Evolutionary conservation across 345 rosid species (phyloP).

Genomic region (Microthlaspi erraticum): DNA sequence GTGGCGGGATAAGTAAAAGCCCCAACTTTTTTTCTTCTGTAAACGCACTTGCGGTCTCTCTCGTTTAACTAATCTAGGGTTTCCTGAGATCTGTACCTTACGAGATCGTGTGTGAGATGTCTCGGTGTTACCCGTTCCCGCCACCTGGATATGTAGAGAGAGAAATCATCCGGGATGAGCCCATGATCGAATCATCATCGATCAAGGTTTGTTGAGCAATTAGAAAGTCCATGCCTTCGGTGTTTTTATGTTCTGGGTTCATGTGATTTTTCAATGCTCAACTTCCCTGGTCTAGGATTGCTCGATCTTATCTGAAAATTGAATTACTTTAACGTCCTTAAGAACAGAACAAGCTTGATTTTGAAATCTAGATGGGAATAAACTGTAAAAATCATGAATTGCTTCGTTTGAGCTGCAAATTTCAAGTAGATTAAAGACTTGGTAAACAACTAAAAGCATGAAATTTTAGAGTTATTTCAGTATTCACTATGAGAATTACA

Average conservation of each 20-base stretch:
- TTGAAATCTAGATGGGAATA: background rate
- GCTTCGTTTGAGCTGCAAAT: background rate
- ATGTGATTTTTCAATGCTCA: constrained; percentile 48
- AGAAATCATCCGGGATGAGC: constrained; percentile 44
- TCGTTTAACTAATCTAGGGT: constrained; percentile 35
- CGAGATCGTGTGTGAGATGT: constrained; percentile 41
- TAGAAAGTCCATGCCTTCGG: constrained; percentile 28
- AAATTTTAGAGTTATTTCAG: too few relatives aligned
- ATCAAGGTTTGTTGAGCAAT: constrained; percentile 73
- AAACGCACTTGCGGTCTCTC: constrained; percentile 14
- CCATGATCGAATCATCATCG: constrained; percentile 47
- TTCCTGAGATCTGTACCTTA: constrained; percentile 14
- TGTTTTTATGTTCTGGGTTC: constrained; percentile 33
- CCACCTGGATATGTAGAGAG: constrained; percentile 51
- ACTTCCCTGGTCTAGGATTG: constrained; percentile 23
- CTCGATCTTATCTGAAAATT: background rate
- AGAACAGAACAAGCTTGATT: background rate
- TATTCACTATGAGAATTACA: too few relatives aligned
- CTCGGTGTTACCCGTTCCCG: constrained; percentile 72
- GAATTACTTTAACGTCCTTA: background rate
- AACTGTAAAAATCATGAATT: constrained; percentile 2
- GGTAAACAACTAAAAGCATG: background rate
- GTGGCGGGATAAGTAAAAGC: background rate
- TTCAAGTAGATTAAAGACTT: background rate
- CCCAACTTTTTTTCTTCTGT: background rate